These are phyloP conservation scores for Malus sylvestris DNA, from an alignment of 306 rosid species.

Conservation along the genomic window DNA sequence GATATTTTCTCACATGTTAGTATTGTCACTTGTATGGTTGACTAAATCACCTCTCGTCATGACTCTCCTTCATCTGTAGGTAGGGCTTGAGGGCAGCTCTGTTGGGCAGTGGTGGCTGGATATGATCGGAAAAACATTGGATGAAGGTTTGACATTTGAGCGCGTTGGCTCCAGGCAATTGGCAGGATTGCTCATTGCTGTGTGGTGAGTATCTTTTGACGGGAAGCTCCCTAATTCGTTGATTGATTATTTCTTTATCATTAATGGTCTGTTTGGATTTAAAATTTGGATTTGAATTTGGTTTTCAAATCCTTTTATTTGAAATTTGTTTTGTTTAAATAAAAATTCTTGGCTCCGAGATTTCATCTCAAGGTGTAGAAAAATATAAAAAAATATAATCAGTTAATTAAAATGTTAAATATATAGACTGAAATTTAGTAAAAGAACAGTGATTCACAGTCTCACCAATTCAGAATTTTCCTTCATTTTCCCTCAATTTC, in stretches of 20 bases:
- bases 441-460: too few species aligned
- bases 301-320: too few species aligned
- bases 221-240: background rate
- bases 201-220: constrained; percentile 56
- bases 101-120: constrained; percentile 99
- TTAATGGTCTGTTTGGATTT: too few species aligned
- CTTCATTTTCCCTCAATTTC: too few species aligned
- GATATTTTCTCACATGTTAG: background rate
- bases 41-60: constrained; percentile 3
- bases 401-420: too few species aligned
- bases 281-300: too few species aligned
- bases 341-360: too few species aligned
- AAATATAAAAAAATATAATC: too few species aligned
- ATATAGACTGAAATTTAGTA: too few species aligned
- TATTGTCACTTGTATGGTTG: background rate
- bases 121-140: constrained; percentile 87
- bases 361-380: too few species aligned
- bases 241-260: background rate
- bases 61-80: constrained; percentile 45
- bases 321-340: too few species aligned
- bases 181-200: constrained; percentile 95
- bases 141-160: constrained; percentile 81
- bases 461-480: too few species aligned
- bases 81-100: constrained; percentile 96
- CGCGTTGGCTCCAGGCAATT: constrained; percentile 96